These are phyloP conservation scores for Diaporthe citriasiana DNA, from an alignment of 2,329 filamentous ascomycete genomes.

Conservation along the genomic window DNA sequence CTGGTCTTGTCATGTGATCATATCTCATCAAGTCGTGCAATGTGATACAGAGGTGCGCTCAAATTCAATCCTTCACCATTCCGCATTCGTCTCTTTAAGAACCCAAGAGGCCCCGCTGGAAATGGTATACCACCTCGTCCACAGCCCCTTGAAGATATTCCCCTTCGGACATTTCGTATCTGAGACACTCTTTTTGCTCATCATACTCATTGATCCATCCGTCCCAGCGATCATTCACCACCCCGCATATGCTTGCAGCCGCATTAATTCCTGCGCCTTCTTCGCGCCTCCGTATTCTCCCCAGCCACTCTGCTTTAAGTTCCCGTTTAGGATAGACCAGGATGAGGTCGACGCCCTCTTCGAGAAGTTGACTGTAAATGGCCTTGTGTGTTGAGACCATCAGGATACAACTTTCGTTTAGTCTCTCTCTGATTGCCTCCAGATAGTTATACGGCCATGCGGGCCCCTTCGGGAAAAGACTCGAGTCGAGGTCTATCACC, in stretches of 20 bases:
- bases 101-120: background rate
- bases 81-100: background rate
- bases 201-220: background rate
- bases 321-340: conserved; percentile 12
- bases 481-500: conserved; percentile 14
- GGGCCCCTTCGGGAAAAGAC: background rate
- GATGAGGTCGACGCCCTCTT: conserved; percentile 1
- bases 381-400: conserved; percentile 10
- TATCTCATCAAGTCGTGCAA: background rate
- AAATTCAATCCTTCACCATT: background rate
- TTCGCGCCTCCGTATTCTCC: background rate
- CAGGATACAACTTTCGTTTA: background rate
- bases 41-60: background rate
- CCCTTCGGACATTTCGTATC: conserved; percentile 9
- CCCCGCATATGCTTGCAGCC: background rate
- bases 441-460: conserved; percentile 9
- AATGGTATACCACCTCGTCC: background rate
- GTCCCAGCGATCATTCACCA: background rate
- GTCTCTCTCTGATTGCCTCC: background rate
- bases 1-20: background rate
- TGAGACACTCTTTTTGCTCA: background rate
- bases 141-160: background rate
- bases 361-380: background rate
- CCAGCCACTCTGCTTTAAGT: conserved; percentile 27
- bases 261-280: no score